Base-by-base conservation (phyloP, 805 yeast genomes). In the Suhomyces sp. region DNA sequence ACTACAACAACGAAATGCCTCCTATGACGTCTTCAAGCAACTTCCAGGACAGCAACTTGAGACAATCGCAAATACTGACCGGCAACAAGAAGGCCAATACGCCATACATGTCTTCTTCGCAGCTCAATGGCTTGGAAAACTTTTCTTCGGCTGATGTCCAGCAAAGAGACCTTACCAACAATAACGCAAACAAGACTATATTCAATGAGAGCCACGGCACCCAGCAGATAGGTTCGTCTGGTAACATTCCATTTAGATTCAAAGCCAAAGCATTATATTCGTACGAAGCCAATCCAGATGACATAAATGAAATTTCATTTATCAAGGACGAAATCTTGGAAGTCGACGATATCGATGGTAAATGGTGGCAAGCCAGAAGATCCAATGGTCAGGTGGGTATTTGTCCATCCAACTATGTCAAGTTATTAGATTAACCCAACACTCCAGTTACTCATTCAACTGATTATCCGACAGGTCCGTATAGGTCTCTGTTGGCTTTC, bases 361-460 rank as follows among this genome's bases (percentile, higher is more conserved):
- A 96, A 72, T 93, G 99, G 99, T 93, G 98, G 98, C 97, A 91
- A 72, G 97, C 97, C 41, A 84, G 88, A 68, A 83, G 92, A 64
- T 79, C 87, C 7, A 87, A 84, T 60, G 99, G 99, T 33, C 94
- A 91, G 68, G 88, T 90, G 44, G 99, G 98, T 60, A 93, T 93
- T 63, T 91, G 97, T 70, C 98, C 99, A 48, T 87, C 96, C 62
- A 94, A 93, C 70, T 93, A 93, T 66, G 92, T 93, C 47, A 89
- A 89, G 69, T 76, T 91, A 55, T 73, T 87, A 53, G 84, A 80
- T 56, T 70, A 59, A 41, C 10, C 19, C 19, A 19, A 19, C 19
- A 19, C 19, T 19, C 19, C 19, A 19, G 19, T 19, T 19, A 19
- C 19, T 19, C 19, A 19, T 19, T 19, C 19, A 19, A 19, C 19